phyloP scores from a whole-genome alignment of 441 rosid species.

The Arabidopsis lyrata region DNA sequence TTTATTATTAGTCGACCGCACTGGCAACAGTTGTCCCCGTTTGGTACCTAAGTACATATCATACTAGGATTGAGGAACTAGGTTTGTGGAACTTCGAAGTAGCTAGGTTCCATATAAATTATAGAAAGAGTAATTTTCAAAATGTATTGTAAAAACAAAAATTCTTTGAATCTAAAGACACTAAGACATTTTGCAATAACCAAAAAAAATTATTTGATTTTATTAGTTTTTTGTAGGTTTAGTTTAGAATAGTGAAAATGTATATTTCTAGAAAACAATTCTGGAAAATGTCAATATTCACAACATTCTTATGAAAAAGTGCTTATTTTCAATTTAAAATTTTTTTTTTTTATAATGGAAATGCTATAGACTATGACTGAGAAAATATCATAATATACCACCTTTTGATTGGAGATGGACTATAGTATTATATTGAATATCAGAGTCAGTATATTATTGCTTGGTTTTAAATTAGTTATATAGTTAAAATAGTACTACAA shows the following conservation, averaged over 20 bases:
- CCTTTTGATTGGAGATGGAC: neutral
- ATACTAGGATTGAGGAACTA: constrained; percentile 15
- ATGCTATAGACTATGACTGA: neutral
- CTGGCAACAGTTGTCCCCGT: constrained; percentile 22
- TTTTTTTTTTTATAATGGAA: neutral
- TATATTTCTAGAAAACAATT: no score
- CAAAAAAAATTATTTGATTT: neutral
- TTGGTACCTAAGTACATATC: neutral
- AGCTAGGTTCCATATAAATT: neutral
- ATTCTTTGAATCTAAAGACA: neutral
- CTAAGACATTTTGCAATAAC: neutral
- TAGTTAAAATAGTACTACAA: neutral
- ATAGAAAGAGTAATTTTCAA: neutral
- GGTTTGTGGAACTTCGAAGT: constrained; percentile 11
- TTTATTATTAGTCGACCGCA: constrained; percentile 5
- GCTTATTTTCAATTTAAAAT: no score
- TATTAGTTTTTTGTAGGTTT: neutral
- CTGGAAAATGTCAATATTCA: no score
- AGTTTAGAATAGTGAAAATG: no score
- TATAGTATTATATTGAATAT: no score
- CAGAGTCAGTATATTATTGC: no score
- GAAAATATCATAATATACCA: neutral
- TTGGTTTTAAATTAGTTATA: no score
- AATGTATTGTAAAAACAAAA: neutral
- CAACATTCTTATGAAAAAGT: no score